phyloP scores from a whole-genome alignment of 345 rosid genomes.

The Eucalyptus cloeziana region DNA sequence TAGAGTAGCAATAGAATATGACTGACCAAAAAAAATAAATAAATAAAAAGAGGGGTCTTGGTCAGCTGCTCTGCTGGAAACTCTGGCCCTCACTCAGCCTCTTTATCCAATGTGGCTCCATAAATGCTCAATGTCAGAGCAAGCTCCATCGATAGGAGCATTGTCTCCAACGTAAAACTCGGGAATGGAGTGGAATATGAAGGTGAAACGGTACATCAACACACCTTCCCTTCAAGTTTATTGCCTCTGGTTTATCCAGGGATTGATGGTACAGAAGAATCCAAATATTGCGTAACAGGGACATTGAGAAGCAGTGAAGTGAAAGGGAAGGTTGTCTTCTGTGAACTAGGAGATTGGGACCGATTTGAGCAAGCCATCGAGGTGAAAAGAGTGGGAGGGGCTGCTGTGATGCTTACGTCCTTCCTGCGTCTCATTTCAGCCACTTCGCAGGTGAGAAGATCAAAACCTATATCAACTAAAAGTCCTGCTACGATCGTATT shows the following conservation, averaged over 20 bases:
- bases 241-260: neutral
- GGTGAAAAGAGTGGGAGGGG: neutral
- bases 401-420: neutral
- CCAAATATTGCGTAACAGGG: neutral
- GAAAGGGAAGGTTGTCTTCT: neutral
- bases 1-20: too few species aligned
- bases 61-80: neutral
- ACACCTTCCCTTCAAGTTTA: neutral
- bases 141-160: neutral
- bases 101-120: neutral
- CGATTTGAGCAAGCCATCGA: accelerated
- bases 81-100: neutral
- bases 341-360: neutral
- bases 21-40: too few species aligned
- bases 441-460: neutral
- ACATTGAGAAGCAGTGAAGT: neutral
- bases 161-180: neutral
- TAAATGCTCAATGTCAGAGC: neutral
- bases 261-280: neutral
- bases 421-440: neutral
- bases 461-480: neutral
- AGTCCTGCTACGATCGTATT: neutral
- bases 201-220: neutral
- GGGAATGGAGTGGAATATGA: neutral
- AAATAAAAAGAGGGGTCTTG: neutral